phyloP scores from a whole-genome alignment of 1,284 basidiomycete genomes.

The Albatrellus sp. region DNA sequence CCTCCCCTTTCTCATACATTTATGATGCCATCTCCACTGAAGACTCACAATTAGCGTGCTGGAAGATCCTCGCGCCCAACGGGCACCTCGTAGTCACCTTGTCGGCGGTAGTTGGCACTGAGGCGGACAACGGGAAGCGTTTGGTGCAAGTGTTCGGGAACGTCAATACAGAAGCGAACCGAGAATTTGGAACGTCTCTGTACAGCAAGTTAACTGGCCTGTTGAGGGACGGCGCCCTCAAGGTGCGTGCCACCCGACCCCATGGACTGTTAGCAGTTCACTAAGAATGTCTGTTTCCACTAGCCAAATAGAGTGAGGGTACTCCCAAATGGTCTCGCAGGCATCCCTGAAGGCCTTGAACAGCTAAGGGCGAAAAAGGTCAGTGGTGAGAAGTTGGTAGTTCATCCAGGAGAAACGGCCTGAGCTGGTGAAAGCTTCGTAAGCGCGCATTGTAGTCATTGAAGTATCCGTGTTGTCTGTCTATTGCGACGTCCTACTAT shows the following conservation, averaged over 20 bases:
- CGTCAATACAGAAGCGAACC: slow-evolving; percentile 24
- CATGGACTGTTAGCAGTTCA: too few species aligned
- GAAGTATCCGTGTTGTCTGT: too few species aligned
- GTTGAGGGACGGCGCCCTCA: slow-evolving; percentile 6
- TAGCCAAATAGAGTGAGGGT: slow-evolving; percentile 24
- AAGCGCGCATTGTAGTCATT: too few species aligned
- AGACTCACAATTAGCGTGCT: slow-evolving; percentile 12
- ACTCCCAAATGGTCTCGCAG: slow-evolving; percentile 31
- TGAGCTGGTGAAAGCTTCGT: too few species aligned
- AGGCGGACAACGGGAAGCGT: slow-evolving; percentile 7
- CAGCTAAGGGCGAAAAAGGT: slow-evolving; percentile 26
- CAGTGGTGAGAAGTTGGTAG: slow-evolving; percentile 39
- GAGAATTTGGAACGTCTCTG: slow-evolving; percentile 19
- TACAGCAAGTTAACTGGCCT: slow-evolving; percentile 6
- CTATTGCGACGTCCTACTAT: too few species aligned
- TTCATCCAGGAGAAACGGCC: slow-evolving; percentile 30
- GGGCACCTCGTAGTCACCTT: slow-evolving; percentile 13
- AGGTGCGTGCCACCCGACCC: slow-evolving; percentile 7
- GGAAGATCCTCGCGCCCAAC: slow-evolving; percentile 11
- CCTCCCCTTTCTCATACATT: slow-evolving; percentile 11
- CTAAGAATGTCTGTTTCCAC: background rate
- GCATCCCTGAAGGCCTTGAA: slow-evolving; percentile 29
- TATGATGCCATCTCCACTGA: slow-evolving; percentile 17
- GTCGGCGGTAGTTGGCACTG: slow-evolving; percentile 2
- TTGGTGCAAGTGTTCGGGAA: slow-evolving; percentile 9